A percentile compares a stretch with the other conserved stretches of the same genome.
phyloP scores from a whole-genome alignment of 2,329 filamentous ascomycete species.

The Talaromyces atroroseus region DNA sequence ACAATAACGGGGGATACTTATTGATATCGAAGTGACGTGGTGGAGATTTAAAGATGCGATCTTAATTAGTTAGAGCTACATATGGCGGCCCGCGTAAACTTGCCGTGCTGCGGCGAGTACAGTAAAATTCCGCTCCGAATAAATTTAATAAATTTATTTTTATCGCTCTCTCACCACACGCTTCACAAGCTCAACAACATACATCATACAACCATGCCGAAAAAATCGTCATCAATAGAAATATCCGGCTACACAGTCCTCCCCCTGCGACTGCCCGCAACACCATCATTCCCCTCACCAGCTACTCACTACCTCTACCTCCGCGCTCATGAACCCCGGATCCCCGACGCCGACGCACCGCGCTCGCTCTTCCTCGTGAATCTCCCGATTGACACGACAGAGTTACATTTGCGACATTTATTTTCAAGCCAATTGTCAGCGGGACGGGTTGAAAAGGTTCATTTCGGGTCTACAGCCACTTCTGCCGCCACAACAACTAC shows the following conservation, averaged over 20 bases:
- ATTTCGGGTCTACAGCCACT: conserved; percentile 51
- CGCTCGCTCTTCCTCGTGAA: conserved; percentile 90
- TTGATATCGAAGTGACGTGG: not conserved
- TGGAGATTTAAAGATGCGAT: no score
- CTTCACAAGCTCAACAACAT: not conserved
- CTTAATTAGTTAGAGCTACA: no score
- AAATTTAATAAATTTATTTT: conserved; percentile 9
- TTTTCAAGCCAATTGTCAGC: conserved; percentile 70
- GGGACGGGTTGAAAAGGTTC: conserved; percentile 69
- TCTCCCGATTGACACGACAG: conserved; percentile 76
- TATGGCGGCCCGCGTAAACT: not conserved
- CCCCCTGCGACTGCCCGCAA: conserved; percentile 59
- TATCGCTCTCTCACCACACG: not conserved
- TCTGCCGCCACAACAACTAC: not conserved
- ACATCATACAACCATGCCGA: conserved; percentile 27
- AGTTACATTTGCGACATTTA: conserved; percentile 67
- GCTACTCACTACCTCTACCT: conserved; percentile 81
- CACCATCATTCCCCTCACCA: conserved; percentile 55
- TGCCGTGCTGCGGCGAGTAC: conserved; percentile 1
- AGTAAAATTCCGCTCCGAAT: conserved; percentile 1
- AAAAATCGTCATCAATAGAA: conserved; percentile 21
- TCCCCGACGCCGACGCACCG: conserved; percentile 65
- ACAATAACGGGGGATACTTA: not conserved
- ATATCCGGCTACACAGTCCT: conserved; percentile 64
- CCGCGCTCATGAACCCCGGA: conserved; percentile 73